Evolutionary conservation across 768 basidiomycete species (phyloP).

Genomic region (Russula virescens): DNA sequence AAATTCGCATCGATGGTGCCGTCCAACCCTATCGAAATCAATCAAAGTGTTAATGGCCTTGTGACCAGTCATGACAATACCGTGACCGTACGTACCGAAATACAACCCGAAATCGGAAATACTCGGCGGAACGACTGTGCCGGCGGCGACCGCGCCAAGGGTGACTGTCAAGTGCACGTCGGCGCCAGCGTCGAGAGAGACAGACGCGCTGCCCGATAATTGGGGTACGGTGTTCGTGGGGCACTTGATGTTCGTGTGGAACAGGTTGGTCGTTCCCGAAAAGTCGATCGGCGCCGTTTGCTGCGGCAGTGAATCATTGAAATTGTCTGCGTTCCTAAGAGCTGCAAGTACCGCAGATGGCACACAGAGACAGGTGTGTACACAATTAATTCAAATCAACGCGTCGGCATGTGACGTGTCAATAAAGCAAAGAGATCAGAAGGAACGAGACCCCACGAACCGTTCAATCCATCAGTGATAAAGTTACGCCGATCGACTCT

Average conservation of each 20-base stretch:
- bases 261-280: background rate
- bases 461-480: background rate
- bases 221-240: background rate
- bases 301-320: background rate
- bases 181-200: conserved; percentile 4
- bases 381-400: background rate
- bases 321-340: background rate
- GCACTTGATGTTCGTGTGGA: background rate
- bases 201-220: background rate
- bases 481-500: background rate
- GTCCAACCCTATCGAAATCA: background rate
- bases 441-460: background rate
- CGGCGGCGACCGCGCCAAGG: conserved; percentile 9
- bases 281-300: background rate
- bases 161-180: background rate
- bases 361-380: background rate
- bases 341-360: background rate
- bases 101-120: conserved; percentile 7
- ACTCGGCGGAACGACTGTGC: conserved; percentile 8
- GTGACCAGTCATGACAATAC: background rate
- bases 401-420: too few relatives aligned
- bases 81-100: conserved; percentile 1
- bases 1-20: background rate
- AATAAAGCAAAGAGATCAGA: background rate
- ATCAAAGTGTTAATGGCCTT: conserved; percentile 24